These are phyloP conservation scores for Lentinus tigrinus DNA, from an alignment of 768 basidiomycete species.

Conservation along the genomic window DNA sequence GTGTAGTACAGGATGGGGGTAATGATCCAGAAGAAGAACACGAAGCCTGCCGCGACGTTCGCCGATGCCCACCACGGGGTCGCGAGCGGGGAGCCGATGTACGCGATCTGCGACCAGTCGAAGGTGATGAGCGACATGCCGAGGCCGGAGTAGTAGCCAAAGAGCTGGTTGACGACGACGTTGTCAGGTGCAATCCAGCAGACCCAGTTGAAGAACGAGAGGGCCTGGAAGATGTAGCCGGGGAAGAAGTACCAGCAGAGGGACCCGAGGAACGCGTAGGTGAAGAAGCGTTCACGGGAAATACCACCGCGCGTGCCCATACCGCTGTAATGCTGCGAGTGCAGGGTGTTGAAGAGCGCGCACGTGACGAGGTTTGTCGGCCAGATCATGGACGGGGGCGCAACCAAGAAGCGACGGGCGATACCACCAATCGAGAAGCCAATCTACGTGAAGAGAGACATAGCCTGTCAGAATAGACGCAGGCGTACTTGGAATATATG, in stretches of 20 bases:
- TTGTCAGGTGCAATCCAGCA: constrained; percentile 74
- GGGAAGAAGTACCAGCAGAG: constrained; percentile 59
- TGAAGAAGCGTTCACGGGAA: constrained; percentile 54
- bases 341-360: constrained; percentile 46
- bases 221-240: constrained; percentile 65
- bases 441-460: constrained; percentile 21
- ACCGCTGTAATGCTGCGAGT: constrained; percentile 39
- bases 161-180: constrained; percentile 69
- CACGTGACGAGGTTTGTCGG: constrained; percentile 41
- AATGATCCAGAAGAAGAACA: constrained; percentile 70
- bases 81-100: constrained; percentile 68
- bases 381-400: constrained; percentile 47
- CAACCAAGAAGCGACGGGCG: constrained; percentile 43
- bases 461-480: background rate
- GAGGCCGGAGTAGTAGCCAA: constrained; percentile 51
- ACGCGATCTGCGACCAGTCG: constrained; percentile 76
- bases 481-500: no score
- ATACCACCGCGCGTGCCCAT: constrained; percentile 45
- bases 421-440: constrained; percentile 45
- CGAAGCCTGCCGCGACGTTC: constrained; percentile 61
- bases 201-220: constrained; percentile 44
- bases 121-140: constrained; percentile 74
- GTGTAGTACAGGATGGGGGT: constrained; percentile 66
- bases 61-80: constrained; percentile 85
- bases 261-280: constrained; percentile 37